phyloP scores from a whole-genome alignment of 2,329 filamentous ascomycete species.

The Metarhizium anisopliae region DNA sequence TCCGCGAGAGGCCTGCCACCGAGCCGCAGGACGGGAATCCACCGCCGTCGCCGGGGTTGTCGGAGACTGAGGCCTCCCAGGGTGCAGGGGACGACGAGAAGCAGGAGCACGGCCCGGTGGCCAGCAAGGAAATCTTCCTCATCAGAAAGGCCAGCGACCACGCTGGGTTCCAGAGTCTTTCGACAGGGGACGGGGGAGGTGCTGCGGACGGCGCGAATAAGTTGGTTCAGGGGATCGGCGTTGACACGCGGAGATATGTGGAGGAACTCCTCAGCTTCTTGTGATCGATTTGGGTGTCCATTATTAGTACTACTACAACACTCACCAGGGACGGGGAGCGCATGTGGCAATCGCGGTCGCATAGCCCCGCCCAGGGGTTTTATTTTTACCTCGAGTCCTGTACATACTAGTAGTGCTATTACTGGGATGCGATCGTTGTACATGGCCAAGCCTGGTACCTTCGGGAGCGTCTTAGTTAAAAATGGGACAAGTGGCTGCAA shows the following conservation, averaged over 20 bases:
- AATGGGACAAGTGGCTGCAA: no score
- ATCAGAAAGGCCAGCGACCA: slow-evolving; percentile 53
- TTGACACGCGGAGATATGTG: slow-evolving; percentile 68
- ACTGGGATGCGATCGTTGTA: no score
- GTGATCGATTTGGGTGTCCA: slow-evolving; percentile 7
- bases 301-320: not conserved
- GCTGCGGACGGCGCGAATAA: slow-evolving; percentile 49
- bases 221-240: slow-evolving; percentile 63
- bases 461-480: no score
- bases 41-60: slow-evolving; percentile 2
- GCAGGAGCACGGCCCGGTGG: slow-evolving; percentile 3
- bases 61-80: not conserved
- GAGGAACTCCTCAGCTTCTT: slow-evolving; percentile 59
- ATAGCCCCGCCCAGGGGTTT: no score
- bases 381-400: no score
- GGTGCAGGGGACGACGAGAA: not conserved
- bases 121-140: slow-evolving; percentile 52
- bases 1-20: slow-evolving; percentile 29
- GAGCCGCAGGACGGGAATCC: slow-evolving; percentile 11
- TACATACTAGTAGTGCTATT: no score
- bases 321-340: no score
- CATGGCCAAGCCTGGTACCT: no score
- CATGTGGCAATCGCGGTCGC: no score
- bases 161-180: slow-evolving; percentile 26
- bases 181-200: slow-evolving; percentile 28